Percentiles rank a stretch among this genome's conserved stretches.
These are phyloP conservation scores for Trichosporon ovoides DNA, from an alignment of 1,284 basidiomycete species.

Conservation along the genomic window DNA sequence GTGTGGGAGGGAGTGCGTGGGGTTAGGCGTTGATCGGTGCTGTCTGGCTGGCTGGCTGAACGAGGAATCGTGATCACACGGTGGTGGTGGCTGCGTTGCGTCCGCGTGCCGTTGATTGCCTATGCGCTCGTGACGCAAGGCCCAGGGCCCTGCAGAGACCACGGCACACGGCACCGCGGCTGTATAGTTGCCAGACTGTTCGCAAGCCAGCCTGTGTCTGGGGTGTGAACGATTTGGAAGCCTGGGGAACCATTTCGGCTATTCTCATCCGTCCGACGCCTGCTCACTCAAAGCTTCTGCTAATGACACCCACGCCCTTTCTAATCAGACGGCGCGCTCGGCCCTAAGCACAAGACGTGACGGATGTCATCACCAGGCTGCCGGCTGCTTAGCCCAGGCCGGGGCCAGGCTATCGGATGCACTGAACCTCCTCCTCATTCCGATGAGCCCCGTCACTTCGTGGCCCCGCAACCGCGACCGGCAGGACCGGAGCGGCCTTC, in stretches of 20 bases:
- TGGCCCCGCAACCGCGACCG: background rate
- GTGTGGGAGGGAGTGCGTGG: background rate
- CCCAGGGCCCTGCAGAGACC: too few species aligned
- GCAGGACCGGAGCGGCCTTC: background rate
- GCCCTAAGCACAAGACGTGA: too few species aligned
- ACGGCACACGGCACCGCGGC: background rate
- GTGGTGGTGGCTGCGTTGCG: too few species aligned
- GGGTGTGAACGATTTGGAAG: background rate
- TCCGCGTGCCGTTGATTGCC: too few species aligned
- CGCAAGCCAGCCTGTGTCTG: background rate
- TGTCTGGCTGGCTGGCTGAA: too few species aligned
- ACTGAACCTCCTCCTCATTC: background rate
- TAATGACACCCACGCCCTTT: background rate
- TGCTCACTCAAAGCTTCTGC: too few species aligned
- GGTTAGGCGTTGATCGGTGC: background rate
- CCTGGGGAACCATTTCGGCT: conserved; percentile 5
- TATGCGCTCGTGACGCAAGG: background rate
- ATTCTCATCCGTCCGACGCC: conserved; percentile 2
- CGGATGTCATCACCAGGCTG: background rate
- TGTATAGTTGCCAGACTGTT: background rate
- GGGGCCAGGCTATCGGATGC: too few species aligned
- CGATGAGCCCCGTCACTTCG: background rate
- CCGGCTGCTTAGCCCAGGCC: too few species aligned
- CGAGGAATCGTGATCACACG: too few species aligned
- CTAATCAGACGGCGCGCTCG: background rate